Base-by-base conservation (phyloP, 768 basidiomycete genomes). In the Lactarius evosmus region DNA sequence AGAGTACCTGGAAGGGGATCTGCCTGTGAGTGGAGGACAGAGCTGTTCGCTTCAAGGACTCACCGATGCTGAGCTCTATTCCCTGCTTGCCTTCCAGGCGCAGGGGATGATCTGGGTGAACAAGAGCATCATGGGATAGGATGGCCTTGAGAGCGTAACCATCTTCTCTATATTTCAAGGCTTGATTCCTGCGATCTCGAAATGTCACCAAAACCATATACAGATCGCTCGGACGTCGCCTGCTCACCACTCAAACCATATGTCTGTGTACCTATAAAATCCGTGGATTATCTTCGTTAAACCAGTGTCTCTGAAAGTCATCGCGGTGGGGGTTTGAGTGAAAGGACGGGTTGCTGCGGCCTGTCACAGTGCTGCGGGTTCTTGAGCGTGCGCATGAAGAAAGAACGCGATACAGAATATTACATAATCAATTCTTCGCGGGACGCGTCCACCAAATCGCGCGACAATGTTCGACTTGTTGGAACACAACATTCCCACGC, bases 221-320 rank as follows among this genome's bases (percentile, higher is more conserved):
- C 22, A 38, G 27, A 34, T 46, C 59, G 67, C 51, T 0, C 62
- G 14, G 17, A 62, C 19, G 7, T 2, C 9, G 49, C 17, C 16
- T 27, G 27, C 70, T 67, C 69, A 88, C 91, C 88, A 92, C 72
- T 91, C 86, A 61, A 85, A 93, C 82, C 85, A 88, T 58, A 94
- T 86, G 74, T 95, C 92, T 0, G 91, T 91, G 72, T 88, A 93
- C 58, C 93, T 78, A 72, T 92, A 93, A 70, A 87, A 93, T 16
- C 90, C 90, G 29, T 61, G 66, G 25, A 68, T 27, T 19, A 61
- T 52, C 60, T 61, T 65, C 62, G 82, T 86, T 55, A 86, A 74
- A 5, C 83, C 78, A 5, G 81, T 76, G 17, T 49, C 67, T 27
- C 25, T 49, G 25, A 25, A 2, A 63, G 52, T 49, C 60, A 65